Evolutionary conservation across 331 rosid genomes (phyloP), one percentile per base, ranked within the genome.

Genomic region (Acacia pycnantha): DNA sequence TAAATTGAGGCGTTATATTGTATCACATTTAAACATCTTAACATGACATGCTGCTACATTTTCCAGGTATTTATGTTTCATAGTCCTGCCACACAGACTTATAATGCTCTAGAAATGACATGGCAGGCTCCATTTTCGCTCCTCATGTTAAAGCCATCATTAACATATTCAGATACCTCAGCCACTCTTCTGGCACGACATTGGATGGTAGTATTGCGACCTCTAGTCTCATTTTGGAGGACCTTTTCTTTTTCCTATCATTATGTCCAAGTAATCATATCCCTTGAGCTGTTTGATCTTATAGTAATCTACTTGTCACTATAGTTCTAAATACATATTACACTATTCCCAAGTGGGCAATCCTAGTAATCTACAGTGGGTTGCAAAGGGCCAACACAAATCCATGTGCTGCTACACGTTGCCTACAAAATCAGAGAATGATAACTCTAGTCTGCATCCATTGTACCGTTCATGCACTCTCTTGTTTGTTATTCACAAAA

Each of bases 101-200:
- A 18, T 67, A 0, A 24, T 18, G 27, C 44, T 68, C 73, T 68
- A 10, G 18, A 37, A 35, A 68, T 68, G 29, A 37, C 47, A 37
- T 68, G 48, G 47, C 26, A 19, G 7, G 73, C 47, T 64, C 70
- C 43, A 68, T 19, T 41, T 40, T 21, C 10, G 24, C 40, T 37
- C 29, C 73, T 9, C 73, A 37, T 37, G 27, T n/a, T 9, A 44
- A 41, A 40, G 33, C 19, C 2, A 69, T 40, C 74, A 37, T 41
- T 41, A n/a, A 11, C 33, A 69, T 69, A 40, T 69, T 73, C 61
- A 43, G 66, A 78, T 53, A 66, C 67, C 77, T 69, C 71, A 70
- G 3, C 72, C 66, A 69, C 84, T 85, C 78, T 82, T 71, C 81
- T 41, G 62, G 79, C 77, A 74, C n/a, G n/a, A n/a, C 35, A 61